Conservation (phyloP, 352 stramenopile species). For the Phytopythium oedochilum region DNA sequence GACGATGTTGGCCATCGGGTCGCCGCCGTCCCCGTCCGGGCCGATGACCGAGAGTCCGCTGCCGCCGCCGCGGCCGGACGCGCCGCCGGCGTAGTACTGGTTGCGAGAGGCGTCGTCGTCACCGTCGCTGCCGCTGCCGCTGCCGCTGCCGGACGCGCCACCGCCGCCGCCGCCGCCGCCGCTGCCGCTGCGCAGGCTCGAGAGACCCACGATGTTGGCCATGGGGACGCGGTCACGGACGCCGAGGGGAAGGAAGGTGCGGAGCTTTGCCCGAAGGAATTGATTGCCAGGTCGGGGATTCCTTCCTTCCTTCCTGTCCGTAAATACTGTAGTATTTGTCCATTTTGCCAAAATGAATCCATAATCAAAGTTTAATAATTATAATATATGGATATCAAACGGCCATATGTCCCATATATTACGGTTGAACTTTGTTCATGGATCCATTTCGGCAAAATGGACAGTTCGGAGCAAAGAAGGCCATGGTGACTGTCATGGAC, state of each 20-base stretch:
- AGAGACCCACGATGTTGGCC: conserved; percentile 81
- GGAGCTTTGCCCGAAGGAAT: no score
- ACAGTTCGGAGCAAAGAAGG: no score
- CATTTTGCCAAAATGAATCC: no score
- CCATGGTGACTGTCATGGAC: no score
- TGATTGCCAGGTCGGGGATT: no score
- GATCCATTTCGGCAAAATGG: no score
- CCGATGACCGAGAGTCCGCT: conserved; percentile 74
- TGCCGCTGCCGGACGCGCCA: conserved; percentile 23
- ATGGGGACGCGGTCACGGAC: conserved; percentile 17
- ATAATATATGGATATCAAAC: no score
- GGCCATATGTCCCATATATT: no score
- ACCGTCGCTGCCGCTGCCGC: conserved; percentile 18
- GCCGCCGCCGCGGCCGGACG: conserved; percentile 61
- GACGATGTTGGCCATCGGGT: conserved; percentile 82
- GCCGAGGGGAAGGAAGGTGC: neutral
- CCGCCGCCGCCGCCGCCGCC: conserved; percentile 16
- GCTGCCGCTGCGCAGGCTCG: conserved; percentile 50
- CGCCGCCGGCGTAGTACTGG: conserved; percentile 72
- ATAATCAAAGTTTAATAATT: no score
- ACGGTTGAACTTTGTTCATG: no score
- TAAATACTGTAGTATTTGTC: no score
- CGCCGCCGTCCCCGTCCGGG: conserved; percentile 30
- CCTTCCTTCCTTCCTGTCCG: no score
- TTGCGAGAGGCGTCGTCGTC: conserved; percentile 34